A percentile compares a stretch with the other conserved stretches of the same genome.
Evolutionary conservation across 2,329 filamentous ascomycete species (phyloP).

Genomic region (Ophiocordyceps camponoti-leonardi): DNA sequence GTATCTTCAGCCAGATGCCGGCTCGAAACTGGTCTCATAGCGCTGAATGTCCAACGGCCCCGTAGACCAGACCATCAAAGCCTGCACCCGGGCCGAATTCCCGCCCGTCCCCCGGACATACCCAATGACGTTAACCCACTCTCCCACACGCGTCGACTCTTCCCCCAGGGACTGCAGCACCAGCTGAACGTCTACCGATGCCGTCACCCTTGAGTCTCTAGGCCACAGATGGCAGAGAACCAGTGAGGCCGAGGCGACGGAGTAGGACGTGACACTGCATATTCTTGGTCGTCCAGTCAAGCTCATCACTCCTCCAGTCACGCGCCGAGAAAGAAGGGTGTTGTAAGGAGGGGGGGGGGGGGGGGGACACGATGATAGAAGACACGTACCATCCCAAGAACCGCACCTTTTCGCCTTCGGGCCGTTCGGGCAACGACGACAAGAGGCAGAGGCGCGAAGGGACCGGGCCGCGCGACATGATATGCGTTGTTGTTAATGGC

Average conservation of each 20-base stretch:
- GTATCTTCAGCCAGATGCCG: not conserved
- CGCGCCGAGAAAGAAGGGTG: too few relatives aligned
- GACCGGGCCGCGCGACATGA: slow-evolving; percentile 34
- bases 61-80: slow-evolving; percentile 60
- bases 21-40: slow-evolving; percentile 46
- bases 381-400: slow-evolving; percentile 77
- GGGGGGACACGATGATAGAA: too few relatives aligned
- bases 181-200: slow-evolving; percentile 53
- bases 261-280: slow-evolving; percentile 32
- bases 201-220: slow-evolving; percentile 23
- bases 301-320: not conserved
- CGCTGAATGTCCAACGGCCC: slow-evolving; percentile 52
- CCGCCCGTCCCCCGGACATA: slow-evolving; percentile 32
- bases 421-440: slow-evolving; percentile 33
- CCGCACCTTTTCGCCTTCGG: slow-evolving; percentile 61
- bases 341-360: too few relatives aligned
- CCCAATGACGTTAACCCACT: slow-evolving; percentile 80
- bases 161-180: slow-evolving; percentile 47
- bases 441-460: slow-evolving; percentile 51
- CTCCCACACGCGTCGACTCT: slow-evolving; percentile 51
- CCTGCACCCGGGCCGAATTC: slow-evolving; percentile 40
- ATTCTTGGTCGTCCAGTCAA: not conserved
- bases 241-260: slow-evolving; percentile 39
- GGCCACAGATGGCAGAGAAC: slow-evolving; percentile 53
- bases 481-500: not conserved